Base-by-base conservation (phyloP, 2,329 filamentous ascomycete species). In the Oidium heveae region DNA sequence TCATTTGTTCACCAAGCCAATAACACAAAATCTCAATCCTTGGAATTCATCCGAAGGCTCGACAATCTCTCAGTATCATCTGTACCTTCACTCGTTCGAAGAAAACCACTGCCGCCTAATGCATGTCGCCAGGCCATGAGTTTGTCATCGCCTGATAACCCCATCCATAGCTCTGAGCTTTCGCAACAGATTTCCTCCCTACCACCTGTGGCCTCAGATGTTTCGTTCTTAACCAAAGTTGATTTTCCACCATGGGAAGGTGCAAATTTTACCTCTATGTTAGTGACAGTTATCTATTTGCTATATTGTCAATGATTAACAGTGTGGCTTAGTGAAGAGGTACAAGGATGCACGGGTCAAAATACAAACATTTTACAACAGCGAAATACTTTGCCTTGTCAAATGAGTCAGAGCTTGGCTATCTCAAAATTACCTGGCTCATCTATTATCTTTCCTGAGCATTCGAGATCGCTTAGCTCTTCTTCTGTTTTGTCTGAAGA, bases 81-180 rank as follows among this genome's bases (percentile, higher is more conserved):
- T 4, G 16, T n/a, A 39, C 16, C 36, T n/a, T 63, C 63, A 52
- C 56, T 60, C 4, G 61, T 80, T 66, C 74, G 73, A 63, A 72
- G 78, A 58, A 80, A 81, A 67, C 77, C 78, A 55, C 64, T 81
- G 57, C 78, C 77, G 46, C 68, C 70, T 8, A 72, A 72, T 34
- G 74, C 74, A 52, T 76, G 74, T 41, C 69, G 72, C 56, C 63
- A 74, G 59, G 72, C 70, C 53, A 69, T 70, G 36, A 67, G 71
- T 57, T 74, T 70, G 64, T 73, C 71, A 24, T 68, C 69, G 32
- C 66, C 65, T 56, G 65, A 68, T 50, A 58, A 61, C 37, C 58
- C 63, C 36, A 57, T 62, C 60, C 76, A 80, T 64, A 79, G 76
- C 63, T 76, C 76, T 57, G 79, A 75, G 34, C 66, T 80, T 52